Conservation (phyloP, 495 filamentous ascomycete species). For the Penicillium antarcticum region DNA sequence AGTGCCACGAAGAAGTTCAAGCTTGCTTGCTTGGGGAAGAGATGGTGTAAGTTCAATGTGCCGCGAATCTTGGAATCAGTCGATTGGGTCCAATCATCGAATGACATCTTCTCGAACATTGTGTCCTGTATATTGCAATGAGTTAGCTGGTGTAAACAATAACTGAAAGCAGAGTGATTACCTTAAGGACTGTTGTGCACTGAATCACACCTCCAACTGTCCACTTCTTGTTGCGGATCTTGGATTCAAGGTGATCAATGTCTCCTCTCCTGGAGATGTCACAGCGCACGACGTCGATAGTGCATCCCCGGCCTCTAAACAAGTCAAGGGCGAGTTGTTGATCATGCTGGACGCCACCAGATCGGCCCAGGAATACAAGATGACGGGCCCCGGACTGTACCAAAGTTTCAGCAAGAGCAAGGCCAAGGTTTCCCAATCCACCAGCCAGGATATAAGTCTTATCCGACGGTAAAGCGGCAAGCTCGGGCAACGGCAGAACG, state of each 20-base stretch:
- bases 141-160: not conserved
- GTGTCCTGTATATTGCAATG: conserved; percentile 22
- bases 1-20: conserved; percentile 53
- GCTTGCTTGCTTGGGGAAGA: conserved; percentile 28
- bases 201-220: conserved; percentile 33
- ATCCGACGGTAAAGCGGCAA: conserved; percentile 7
- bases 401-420: conserved; percentile 31
- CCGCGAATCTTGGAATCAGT: conserved; percentile 48
- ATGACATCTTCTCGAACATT: conserved; percentile 47
- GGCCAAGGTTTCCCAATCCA: conserved; percentile 34
- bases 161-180: not conserved
- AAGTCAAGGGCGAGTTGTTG: conserved; percentile 18
- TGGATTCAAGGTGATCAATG: conserved; percentile 16
- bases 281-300: conserved; percentile 23
- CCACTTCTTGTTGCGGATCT: conserved; percentile 14
- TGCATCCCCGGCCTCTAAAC: conserved; percentile 18
- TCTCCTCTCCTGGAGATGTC: conserved; percentile 24
- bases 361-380: conserved; percentile 35
- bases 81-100: conserved; percentile 35
- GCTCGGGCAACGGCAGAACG: conserved; percentile 12
- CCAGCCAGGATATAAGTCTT: conserved; percentile 31
- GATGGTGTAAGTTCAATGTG: conserved; percentile 52
- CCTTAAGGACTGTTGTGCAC: conserved; percentile 27
- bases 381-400: conserved; percentile 31
- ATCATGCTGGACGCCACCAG: conserved; percentile 15